Percentiles rank a stretch among this genome's conserved stretches.
Evolutionary conservation across 2,329 filamentous ascomycete genomes (phyloP).

Genomic region (Botryotinia convoluta): DNA sequence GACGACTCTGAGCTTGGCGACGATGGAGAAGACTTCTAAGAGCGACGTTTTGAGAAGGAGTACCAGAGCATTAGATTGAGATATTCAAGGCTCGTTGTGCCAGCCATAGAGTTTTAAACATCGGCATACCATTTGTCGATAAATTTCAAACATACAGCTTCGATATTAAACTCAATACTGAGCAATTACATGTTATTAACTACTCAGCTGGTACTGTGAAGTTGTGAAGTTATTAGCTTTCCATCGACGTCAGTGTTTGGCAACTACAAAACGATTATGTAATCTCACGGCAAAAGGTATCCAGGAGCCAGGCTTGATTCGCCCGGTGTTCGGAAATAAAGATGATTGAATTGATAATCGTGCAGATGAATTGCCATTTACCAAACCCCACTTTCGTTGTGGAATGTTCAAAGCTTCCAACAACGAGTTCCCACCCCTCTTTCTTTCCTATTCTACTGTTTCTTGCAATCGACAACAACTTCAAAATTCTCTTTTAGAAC

Average conservation of each 20-base stretch:
- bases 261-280: neutral
- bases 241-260: neutral
- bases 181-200: neutral
- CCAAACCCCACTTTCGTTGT: constrained; percentile 14
- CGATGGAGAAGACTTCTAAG: neutral
- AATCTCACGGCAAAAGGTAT: neutral
- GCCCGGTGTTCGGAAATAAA: neutral
- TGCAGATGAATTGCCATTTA: neutral
- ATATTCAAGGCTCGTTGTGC: neutral
- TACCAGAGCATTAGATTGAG: neutral
- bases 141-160: neutral
- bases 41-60: neutral
- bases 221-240: neutral
- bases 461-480: constrained; percentile 12
- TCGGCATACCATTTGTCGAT: too few relatives aligned
- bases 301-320: neutral
- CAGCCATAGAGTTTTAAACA: neutral
- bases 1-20: neutral
- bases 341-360: constrained; percentile 11
- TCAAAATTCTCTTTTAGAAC: neutral
- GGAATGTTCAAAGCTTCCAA: constrained; percentile 9
- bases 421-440: neutral
- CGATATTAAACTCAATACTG: neutral
- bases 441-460: constrained; percentile 14
- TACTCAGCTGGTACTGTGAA: neutral